These are phyloP conservation scores for Pythium myriotylum DNA, from an alignment of 352 stramenopile species.

Conservation along the genomic window DNA sequence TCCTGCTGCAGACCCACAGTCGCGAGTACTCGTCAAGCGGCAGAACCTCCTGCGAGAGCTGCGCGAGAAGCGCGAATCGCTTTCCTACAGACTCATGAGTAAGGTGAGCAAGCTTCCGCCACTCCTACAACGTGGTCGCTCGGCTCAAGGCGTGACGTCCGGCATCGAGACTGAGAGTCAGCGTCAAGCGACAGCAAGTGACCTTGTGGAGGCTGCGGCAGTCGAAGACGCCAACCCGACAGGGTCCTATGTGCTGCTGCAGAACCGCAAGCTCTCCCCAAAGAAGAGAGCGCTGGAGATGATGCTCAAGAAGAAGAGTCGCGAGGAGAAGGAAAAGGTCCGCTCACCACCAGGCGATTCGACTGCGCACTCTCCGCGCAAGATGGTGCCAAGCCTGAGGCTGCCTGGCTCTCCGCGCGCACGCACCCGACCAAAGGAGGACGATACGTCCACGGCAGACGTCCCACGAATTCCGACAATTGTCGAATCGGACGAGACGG, in stretches of 20 bases:
- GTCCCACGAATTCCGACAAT: conserved; percentile 1
- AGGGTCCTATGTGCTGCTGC: conserved; percentile 56
- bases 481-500: conserved; percentile 16
- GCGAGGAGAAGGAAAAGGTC: conserved; percentile 31
- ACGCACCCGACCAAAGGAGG: conserved; percentile 2
- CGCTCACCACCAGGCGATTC: background rate
- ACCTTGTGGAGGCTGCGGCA: background rate
- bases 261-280: conserved; percentile 67
- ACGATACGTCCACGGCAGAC: background rate
- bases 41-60: conserved; percentile 77
- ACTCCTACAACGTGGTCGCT: conserved; percentile 39
- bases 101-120: conserved; percentile 57
- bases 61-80: conserved; percentile 68
- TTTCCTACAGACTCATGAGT: conserved; percentile 69
- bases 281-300: conserved; percentile 71
- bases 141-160: background rate
- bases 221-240: conserved; percentile 33
- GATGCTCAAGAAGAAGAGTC: conserved; percentile 68
- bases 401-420: conserved; percentile 21
- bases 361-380: conserved; percentile 1
- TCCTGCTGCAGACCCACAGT: conserved; percentile 47
- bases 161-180: background rate
- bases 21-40: conserved; percentile 62
- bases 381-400: conserved; percentile 25
- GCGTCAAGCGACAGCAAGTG: background rate